Conservation (phyloP, 352 stramenopile species). For the Phytophthora ohioensis region DNA sequence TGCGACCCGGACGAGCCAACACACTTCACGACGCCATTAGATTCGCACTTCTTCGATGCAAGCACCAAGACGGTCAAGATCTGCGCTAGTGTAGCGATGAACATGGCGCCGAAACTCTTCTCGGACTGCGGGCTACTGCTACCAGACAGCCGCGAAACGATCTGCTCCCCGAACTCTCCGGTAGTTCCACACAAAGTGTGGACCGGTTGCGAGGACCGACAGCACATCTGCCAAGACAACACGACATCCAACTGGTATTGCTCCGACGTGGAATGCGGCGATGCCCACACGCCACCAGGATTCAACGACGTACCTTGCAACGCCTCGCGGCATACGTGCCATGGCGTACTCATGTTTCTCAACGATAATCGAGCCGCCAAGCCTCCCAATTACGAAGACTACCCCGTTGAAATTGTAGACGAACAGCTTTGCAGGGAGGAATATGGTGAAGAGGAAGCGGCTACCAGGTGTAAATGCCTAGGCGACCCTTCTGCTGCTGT, state of each 20-base stretch:
- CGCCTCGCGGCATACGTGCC: constrained; percentile 57
- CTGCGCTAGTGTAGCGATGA: constrained; percentile 56
- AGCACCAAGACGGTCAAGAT: constrained; percentile 70
- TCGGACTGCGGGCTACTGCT: constrained; percentile 71
- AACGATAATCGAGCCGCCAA: constrained; percentile 85
- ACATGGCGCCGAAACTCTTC: constrained; percentile 61
- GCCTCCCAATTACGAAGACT: constrained; percentile 75
- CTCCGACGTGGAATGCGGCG: constrained; percentile 51
- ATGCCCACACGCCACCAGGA: constrained; percentile 51
- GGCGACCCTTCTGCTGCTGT: constrained; percentile 36
- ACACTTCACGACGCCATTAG: constrained; percentile 52
- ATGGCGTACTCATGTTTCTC: constrained; percentile 69
- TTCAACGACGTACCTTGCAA: constrained; percentile 78
- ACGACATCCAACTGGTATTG: constrained; percentile 62
- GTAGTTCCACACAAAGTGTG: constrained; percentile 67
- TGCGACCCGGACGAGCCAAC: constrained; percentile 54
- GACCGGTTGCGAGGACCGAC: constrained; percentile 59
- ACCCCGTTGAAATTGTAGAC: constrained; percentile 79
- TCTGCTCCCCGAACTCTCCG: constrained; percentile 70
- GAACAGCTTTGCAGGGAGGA: constrained; percentile 49
- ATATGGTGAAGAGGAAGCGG: constrained; percentile 41
- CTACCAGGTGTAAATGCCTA: constrained; percentile 59
- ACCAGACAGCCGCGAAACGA: constrained; percentile 60
- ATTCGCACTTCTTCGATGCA: constrained; percentile 66
- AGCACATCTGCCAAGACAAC: constrained; percentile 64